A percentile compares a stretch with the other conserved stretches of the same genome.
Conservation (phyloP, 1,284 basidiomycete genomes). For the Microbotryum violaceum region DNA sequence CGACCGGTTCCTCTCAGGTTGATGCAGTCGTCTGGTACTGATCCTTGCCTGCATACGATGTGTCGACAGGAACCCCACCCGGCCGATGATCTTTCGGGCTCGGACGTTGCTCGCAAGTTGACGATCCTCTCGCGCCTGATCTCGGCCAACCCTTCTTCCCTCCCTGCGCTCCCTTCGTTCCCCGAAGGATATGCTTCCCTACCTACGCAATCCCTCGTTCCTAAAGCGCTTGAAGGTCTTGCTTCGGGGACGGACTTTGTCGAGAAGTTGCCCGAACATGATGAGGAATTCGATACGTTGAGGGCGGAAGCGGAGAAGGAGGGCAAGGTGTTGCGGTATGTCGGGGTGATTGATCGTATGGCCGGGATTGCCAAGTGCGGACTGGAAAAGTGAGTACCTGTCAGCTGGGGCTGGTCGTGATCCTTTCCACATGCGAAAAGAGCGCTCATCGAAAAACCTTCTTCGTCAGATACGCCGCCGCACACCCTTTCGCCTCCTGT, state of each 20-base stretch:
- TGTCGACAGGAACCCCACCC: slow-evolving; percentile 81
- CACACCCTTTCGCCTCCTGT: slow-evolving; percentile 90
- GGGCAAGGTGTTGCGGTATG: slow-evolving; percentile 80
- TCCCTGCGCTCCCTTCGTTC: slow-evolving; percentile 42
- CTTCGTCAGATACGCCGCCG: slow-evolving; percentile 62
- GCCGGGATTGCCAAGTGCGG: slow-evolving; percentile 71
- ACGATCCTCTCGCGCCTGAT: slow-evolving; percentile 85
- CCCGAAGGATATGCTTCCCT: slow-evolving; percentile 70
- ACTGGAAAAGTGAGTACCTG: slow-evolving; percentile 61
- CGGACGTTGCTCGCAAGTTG: slow-evolving; percentile 93
- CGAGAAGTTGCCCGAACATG: slow-evolving; percentile 69
- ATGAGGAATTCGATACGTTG: slow-evolving; percentile 67
- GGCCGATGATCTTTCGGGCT: slow-evolving; percentile 89
- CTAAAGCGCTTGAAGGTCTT: slow-evolving; percentile 60
- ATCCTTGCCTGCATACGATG: not conserved
- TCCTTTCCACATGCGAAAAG: too few species aligned
- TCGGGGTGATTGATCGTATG: slow-evolving; percentile 83
- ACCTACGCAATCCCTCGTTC: slow-evolving; percentile 77
- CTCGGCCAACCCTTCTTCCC: slow-evolving; percentile 41
- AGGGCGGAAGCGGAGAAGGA: slow-evolving; percentile 67
- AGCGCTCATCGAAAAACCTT: not conserved
- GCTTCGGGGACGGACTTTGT: slow-evolving; percentile 75
- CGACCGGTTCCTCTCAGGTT: too few species aligned
- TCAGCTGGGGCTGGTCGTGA: too few species aligned
- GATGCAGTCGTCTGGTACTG: not conserved